phyloP scores from a whole-genome alignment of 225 moss, liverwort and hornwort genomes.

The Bryoerythrophyllum caledonicum region DNA sequence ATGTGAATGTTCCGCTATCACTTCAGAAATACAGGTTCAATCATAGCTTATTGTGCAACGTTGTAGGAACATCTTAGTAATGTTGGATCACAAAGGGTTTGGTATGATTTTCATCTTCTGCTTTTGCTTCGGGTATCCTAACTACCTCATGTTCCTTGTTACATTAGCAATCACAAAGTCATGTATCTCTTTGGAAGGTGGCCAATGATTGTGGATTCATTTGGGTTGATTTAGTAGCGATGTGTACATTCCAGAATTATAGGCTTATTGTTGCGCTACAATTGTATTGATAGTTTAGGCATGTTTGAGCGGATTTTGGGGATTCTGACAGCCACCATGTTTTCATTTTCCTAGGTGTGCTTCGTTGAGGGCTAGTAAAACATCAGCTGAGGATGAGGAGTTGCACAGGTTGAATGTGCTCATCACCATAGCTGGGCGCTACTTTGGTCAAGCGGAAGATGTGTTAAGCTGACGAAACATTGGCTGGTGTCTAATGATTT shows the following conservation, averaged over 20 bases:
- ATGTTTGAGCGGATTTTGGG: background rate
- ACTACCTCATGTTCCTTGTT: no score
- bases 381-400: constrained; percentile 54
- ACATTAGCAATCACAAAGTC: no score
- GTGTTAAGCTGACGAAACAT: constrained; percentile 31
- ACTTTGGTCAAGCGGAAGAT: constrained; percentile 91
- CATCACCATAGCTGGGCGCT: constrained; percentile 75
- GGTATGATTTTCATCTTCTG: no score
- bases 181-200: background rate
- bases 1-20: no score
- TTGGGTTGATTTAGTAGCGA: constrained; percentile 1
- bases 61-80: no score
- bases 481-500: constrained; percentile 17
- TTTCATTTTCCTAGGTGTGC: constrained; percentile 54
- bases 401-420: constrained; percentile 71
- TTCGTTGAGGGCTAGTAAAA: constrained; percentile 58
- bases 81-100: no score
- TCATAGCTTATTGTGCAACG: no score
- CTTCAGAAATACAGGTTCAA: no score
- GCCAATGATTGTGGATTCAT: background rate
- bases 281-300: background rate
- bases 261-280: background rate
- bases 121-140: no score
- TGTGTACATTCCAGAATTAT: constrained; percentile 11
- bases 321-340: constrained; percentile 9